Percentiles rank a stretch among this genome's conserved stretches.
These are phyloP conservation scores for Panicum miliaceum DNA, from an alignment of 176 grass and related monocot species.

Conservation along the genomic window DNA sequence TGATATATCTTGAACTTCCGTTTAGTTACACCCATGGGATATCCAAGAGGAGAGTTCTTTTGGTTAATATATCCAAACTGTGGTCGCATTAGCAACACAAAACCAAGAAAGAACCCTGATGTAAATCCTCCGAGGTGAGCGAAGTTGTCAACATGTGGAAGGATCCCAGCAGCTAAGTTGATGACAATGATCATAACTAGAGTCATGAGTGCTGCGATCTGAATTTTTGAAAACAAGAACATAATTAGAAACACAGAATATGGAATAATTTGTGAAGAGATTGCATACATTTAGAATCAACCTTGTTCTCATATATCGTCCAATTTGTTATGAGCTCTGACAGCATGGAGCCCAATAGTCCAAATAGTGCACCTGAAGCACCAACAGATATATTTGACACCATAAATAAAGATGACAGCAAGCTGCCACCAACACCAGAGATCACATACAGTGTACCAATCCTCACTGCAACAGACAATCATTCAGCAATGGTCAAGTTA, in stretches of 20 bases:
- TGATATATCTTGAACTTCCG: constrained; percentile 85
- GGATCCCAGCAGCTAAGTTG: constrained; percentile 85
- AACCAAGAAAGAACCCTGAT: constrained; percentile 90
- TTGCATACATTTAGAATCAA: constrained; percentile 16
- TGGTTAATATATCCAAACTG: constrained; percentile 80
- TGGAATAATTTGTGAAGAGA: constrained; percentile 6
- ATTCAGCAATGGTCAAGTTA: constrained; percentile 33
- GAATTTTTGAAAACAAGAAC: constrained; percentile 33
- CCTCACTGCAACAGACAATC: constrained; percentile 61
- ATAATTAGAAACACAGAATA: constrained; percentile 38
- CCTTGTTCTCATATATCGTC: constrained; percentile 99
- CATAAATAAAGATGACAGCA: constrained; percentile 89
- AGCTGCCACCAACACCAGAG: constrained; percentile 85
- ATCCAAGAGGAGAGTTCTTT: constrained; percentile 76
- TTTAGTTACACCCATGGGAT: constrained; percentile 54
- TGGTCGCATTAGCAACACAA: constrained; percentile 82
- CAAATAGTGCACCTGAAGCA: constrained; percentile 96
- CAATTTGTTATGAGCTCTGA: constrained; percentile 98
- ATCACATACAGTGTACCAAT: constrained; percentile 87
- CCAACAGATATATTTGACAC: constrained; percentile 88
- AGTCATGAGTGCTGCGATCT: constrained; percentile 78
- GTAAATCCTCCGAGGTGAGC: constrained; percentile 93
- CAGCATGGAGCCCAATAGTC: constrained; percentile 89
- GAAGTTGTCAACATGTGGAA: constrained; percentile 93
- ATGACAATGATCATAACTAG: constrained; percentile 75